Evolutionary conservation across 2,329 filamentous ascomycete genomes (phyloP).

Genomic region (Verticillium isaacii): DNA sequence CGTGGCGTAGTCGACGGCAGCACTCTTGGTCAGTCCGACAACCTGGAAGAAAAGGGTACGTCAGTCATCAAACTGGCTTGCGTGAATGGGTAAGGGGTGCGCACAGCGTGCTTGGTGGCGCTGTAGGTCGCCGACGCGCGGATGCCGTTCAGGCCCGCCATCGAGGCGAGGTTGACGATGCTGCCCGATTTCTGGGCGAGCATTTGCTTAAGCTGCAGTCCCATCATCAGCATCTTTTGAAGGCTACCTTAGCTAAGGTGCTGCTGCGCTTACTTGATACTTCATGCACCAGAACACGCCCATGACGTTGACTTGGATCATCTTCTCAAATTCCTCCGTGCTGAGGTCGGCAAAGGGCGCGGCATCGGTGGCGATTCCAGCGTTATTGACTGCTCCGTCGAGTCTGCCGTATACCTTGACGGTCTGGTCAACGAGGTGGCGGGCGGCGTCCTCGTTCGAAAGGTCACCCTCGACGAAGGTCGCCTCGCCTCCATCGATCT

Average conservation of each 20-base stretch:
- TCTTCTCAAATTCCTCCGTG: slow-evolving; percentile 31
- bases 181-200: slow-evolving; percentile 2
- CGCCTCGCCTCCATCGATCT: background rate
- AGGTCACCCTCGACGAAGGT: background rate
- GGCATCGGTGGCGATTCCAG: slow-evolving; percentile 31
- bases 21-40: slow-evolving; percentile 16
- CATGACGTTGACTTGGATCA: slow-evolving; percentile 36
- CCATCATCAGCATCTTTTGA: slow-evolving; percentile 13
- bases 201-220: background rate
- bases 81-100: background rate
- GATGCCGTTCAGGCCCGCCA: slow-evolving; percentile 8
- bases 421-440: slow-evolving; percentile 17
- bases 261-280: slow-evolving; percentile 33
- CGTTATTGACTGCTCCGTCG: slow-evolving; percentile 35
- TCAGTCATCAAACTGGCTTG: slow-evolving; percentile 1
- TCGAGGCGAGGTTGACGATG: slow-evolving; percentile 11
- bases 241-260: slow-evolving; percentile 20
- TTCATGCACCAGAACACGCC: slow-evolving; percentile 36
- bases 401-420: slow-evolving; percentile 27
- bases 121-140: slow-evolving; percentile 6
- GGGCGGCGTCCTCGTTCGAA: slow-evolving; percentile 23
- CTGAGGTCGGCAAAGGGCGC: slow-evolving; percentile 22
- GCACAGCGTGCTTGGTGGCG: slow-evolving; percentile 8
- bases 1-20: slow-evolving; percentile 35
- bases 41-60: background rate